phyloP scores from a whole-genome alignment of 805 yeast species.

The Metschnikowia lachancei region DNA sequence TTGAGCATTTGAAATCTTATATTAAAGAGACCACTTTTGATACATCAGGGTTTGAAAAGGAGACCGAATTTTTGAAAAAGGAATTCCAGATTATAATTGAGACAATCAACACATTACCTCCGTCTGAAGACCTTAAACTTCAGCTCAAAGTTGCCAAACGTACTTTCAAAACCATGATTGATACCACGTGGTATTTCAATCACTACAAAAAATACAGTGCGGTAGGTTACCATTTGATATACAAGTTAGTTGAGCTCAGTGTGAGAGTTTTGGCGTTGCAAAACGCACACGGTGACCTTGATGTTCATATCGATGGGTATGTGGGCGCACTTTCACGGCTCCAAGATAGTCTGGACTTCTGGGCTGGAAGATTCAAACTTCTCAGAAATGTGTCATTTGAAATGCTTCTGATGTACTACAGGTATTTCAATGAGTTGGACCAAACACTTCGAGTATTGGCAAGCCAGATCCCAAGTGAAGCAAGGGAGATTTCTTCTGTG shows the following conservation, averaged over 20 bases:
- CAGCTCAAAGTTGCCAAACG: background rate
- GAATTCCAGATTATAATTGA: background rate
- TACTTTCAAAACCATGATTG: conserved; percentile 1
- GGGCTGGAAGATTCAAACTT: background rate
- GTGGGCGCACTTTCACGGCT: background rate
- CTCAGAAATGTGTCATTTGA: background rate
- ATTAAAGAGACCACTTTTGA: background rate
- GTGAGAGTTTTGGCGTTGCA: background rate
- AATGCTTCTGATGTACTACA: background rate
- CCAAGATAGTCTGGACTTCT: conserved; percentile 1
- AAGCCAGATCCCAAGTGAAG: background rate
- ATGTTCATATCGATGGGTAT: background rate
- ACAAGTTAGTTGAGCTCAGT: conserved; percentile 2
- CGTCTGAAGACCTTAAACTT: background rate
- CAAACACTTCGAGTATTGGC: background rate
- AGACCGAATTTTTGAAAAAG: background rate
- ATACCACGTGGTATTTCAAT: background rate
- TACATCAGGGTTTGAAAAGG: background rate
- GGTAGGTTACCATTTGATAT: background rate
- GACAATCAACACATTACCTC: background rate
- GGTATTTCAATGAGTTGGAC: background rate
- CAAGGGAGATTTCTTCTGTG: background rate
- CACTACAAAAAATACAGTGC: background rate
- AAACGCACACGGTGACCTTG: conserved; percentile 3
- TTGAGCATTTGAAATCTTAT: background rate